Evolutionary conservation across 441 rosid species (phyloP).

Genomic region (Capsella rubella): DNA sequence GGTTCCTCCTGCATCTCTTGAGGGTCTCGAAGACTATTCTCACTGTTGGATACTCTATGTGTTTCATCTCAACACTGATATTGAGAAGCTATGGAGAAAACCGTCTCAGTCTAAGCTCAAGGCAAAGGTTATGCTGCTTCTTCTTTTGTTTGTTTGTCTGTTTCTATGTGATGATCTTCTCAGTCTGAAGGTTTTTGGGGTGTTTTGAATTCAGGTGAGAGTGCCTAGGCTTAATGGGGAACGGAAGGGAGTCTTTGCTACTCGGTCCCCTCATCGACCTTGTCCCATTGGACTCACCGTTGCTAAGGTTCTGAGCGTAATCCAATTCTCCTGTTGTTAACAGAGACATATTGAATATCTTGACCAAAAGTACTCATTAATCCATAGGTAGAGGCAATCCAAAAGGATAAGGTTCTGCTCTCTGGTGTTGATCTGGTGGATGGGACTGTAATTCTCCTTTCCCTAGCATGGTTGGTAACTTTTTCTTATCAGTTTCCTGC

Average conservation of each 20-base stretch:
- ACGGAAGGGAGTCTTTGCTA: conserved; percentile 86
- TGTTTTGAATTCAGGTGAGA: conserved; percentile 68
- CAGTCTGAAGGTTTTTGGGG: conserved; percentile 42
- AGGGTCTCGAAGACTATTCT: conserved; percentile 85
- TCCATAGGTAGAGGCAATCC: conserved; percentile 75
- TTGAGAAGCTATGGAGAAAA: conserved; percentile 90
- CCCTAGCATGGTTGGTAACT: conserved; percentile 6
- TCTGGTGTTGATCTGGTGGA: conserved; percentile 96
- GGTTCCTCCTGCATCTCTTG: conserved; percentile 94
- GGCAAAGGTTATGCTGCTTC: conserved; percentile 66
- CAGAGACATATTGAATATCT: neutral
- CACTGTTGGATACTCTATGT: conserved; percentile 94
- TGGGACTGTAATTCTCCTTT: conserved; percentile 73
- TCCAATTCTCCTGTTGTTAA: neutral
- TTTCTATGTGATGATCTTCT: conserved; percentile 26
- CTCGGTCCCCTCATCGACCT: conserved; percentile 89
- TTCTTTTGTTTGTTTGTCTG: neutral
- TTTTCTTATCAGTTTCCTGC: conserved; percentile 11
- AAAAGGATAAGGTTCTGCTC: conserved; percentile 70
- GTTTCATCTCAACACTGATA: conserved; percentile 90
- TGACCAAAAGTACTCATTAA: conserved; percentile 1
- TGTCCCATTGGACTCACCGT: conserved; percentile 94
- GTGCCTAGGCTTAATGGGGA: conserved; percentile 86
- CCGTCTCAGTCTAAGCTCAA: conserved; percentile 89
- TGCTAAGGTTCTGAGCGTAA: conserved; percentile 64